Percentiles rank a stretch among this genome's conserved stretches.
Conservation (phyloP, 2,329 filamentous ascomycete genomes). For the Orbilia brochopaga region DNA sequence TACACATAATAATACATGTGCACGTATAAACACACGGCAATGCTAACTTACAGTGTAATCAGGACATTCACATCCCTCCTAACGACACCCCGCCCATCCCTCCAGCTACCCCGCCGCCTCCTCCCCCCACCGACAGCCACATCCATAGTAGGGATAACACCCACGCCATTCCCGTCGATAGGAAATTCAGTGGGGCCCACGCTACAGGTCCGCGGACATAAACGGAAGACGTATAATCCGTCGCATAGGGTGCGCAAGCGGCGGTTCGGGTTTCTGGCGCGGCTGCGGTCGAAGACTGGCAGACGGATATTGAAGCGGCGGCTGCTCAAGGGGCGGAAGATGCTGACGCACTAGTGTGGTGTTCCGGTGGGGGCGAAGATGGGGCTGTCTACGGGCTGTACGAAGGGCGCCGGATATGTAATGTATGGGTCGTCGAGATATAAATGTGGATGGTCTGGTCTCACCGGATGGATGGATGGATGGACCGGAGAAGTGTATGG, state of each 20-base stretch:
- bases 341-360: constrained; percentile 32
- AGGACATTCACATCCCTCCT: constrained; percentile 50
- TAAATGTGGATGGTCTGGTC: too few species aligned
- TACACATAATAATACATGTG: too few species aligned
- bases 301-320: constrained; percentile 64
- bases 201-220: constrained; percentile 34
- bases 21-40: too few species aligned
- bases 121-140: not conserved
- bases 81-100: constrained; percentile 5
- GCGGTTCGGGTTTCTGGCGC: constrained; percentile 65
- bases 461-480: too few species aligned
- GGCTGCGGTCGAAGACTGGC: constrained; percentile 63
- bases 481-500: too few species aligned
- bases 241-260: constrained; percentile 63
- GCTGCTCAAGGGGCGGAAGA: constrained; percentile 62
- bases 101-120: not conserved
- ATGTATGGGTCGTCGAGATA: too few species aligned
- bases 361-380: too few species aligned
- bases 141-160: not conserved
- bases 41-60: not conserved
- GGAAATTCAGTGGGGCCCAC: constrained; percentile 2
- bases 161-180: not conserved
- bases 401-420: not conserved
- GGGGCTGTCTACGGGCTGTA: too few species aligned
- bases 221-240: constrained; percentile 40